Evolutionary conservation across 352 stramenopile genomes (phyloP).

Genomic region (Aphanomyces euteiches): DNA sequence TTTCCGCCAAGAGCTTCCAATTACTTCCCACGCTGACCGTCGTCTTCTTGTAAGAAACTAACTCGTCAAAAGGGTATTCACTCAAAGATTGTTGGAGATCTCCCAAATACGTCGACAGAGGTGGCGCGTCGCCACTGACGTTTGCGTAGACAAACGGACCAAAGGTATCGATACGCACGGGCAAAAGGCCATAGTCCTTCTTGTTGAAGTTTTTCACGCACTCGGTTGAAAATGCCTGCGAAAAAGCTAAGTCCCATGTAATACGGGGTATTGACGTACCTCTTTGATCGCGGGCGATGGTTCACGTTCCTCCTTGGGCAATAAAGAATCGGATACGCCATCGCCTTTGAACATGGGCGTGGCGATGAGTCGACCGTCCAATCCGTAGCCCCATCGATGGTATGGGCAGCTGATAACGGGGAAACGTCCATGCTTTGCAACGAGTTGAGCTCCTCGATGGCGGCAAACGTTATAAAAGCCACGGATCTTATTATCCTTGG

Average conservation of each 20-base stretch:
- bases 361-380: slow-evolving; percentile 34
- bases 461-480: slow-evolving; percentile 37
- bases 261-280: not conserved
- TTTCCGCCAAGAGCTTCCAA: slow-evolving; percentile 38
- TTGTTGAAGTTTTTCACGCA: slow-evolving; percentile 37
- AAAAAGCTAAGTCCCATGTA: not conserved
- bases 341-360: slow-evolving; percentile 34
- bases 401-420: slow-evolving; percentile 37
- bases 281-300: slow-evolving; percentile 19
- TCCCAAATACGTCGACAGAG: slow-evolving; percentile 31
- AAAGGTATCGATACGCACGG: slow-evolving; percentile 32
- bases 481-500: slow-evolving; percentile 31
- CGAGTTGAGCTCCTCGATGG: slow-evolving; percentile 33
- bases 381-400: slow-evolving; percentile 37
- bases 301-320: slow-evolving; percentile 11
- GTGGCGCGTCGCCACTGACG: slow-evolving; percentile 28
- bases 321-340: slow-evolving; percentile 18
- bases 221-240: slow-evolving; percentile 32
- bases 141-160: slow-evolving; percentile 34
- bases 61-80: slow-evolving; percentile 33
- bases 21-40: slow-evolving; percentile 30
- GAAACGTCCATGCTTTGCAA: slow-evolving; percentile 33
- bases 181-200: slow-evolving; percentile 35
- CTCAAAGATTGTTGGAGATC: slow-evolving; percentile 28
- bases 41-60: slow-evolving; percentile 31